Evolutionary conservation across 768 basidiomycete genomes (phyloP).

Genomic region (Leccinum disarticulatum): DNA sequence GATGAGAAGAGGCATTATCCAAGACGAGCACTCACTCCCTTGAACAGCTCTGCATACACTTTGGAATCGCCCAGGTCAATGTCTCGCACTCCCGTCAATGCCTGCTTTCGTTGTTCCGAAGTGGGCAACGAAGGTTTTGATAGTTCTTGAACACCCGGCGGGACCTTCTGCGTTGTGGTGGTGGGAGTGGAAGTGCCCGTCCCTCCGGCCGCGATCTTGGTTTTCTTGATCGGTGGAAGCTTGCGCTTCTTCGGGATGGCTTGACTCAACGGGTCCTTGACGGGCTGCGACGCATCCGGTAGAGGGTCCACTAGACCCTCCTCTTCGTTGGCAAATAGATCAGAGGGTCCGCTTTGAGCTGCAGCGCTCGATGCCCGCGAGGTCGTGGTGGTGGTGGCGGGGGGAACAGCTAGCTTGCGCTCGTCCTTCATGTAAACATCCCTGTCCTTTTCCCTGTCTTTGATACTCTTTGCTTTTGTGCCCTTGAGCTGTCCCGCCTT

Average conservation of each 20-base stretch:
- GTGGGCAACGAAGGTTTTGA: conserved; percentile 30
- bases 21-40: conserved; percentile 39
- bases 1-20: conserved; percentile 2
- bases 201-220: conserved; percentile 38
- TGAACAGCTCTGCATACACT: conserved; percentile 67
- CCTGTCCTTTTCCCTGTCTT: conserved; percentile 34
- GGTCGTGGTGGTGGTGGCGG: conserved; percentile 15
- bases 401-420: conserved; percentile 31
- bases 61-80: conserved; percentile 61
- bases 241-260: conserved; percentile 57
- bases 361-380: conserved; percentile 33
- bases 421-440: conserved; percentile 44
- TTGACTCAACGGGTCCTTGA: conserved; percentile 26
- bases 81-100: conserved; percentile 50
- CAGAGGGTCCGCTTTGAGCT: conserved; percentile 30
- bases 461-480: conserved; percentile 31
- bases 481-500: conserved; percentile 16
- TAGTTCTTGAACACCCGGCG: conserved; percentile 16
- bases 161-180: conserved; percentile 26
- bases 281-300: conserved; percentile 25
- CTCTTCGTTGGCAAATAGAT: conserved; percentile 36
- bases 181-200: conserved; percentile 26
- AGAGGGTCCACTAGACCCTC: conserved; percentile 8
- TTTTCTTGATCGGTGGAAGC: conserved; percentile 69
- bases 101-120: conserved; percentile 39